Base-by-base conservation (phyloP, 179 eudicot species). In the Sideroxylon spinosum region DNA sequence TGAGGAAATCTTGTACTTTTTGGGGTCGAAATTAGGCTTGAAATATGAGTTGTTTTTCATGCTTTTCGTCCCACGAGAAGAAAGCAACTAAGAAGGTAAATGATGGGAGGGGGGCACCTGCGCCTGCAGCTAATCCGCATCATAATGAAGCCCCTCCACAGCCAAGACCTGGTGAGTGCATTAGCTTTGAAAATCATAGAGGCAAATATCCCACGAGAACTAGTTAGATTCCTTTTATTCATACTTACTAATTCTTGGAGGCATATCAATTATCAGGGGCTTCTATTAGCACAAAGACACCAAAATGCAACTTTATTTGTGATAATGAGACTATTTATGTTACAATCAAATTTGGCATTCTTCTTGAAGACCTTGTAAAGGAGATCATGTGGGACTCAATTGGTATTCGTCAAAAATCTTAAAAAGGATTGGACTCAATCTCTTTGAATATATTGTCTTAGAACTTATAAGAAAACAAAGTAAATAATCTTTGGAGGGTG, bases 31-130 rank as follows among this genome's bases (percentile, higher is more conserved):
- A 37, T 37, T 74, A 53, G 74, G 53, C 48, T 67, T 4, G 46
- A 78, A 64, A 84, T 16, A 92, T 92, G 98, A 86, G 89, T 80
- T 89, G 97, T 80, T 89, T 93, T 85, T 86, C 93, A 71, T 93
- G 98, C 77, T 93, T 93, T 86, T 87, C 93, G 49, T 92, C 91
- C 48, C 86, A 83, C 50, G 88, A 86, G 53, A 92, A 80, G 82
- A 90, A 74, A 85, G 65, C 86, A 74, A 63, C 86, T 29, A 86
- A 75, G 79, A 87, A 78, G 77, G 10, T 68, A 25, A 66, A 76
- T 56, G 86, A 85, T 71, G 67, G 48, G 74, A 86, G 73, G 68
- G 79, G 65, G 57, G 80, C 62, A 12, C 64, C 86, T 20, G 73
- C 71, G 63, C 76, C 80, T 77, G 22, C 76, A 61, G 74, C 84